Conservation (phyloP, 2,329 filamentous ascomycete genomes). For the Colletotrichum eleusines region DNA sequence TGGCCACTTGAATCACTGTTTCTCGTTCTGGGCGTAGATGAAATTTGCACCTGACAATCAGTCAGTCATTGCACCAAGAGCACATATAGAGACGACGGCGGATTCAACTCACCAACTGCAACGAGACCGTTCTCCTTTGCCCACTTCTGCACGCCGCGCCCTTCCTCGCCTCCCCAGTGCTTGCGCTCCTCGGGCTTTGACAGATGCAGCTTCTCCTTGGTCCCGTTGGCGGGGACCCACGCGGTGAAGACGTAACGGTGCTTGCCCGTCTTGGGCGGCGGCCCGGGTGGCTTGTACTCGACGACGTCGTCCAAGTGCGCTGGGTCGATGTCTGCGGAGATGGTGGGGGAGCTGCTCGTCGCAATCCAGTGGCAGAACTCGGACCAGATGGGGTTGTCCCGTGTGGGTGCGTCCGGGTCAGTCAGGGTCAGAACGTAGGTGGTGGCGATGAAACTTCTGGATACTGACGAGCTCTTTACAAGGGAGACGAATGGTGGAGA, state of each 20-base stretch:
- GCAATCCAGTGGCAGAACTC: slow-evolving; percentile 62
- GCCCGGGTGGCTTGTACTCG: slow-evolving; percentile 56
- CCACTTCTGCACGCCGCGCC: slow-evolving; percentile 56
- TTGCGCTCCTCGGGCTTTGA: slow-evolving; percentile 53
- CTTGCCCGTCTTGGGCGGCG: slow-evolving; percentile 56
- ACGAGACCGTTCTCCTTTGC: slow-evolving; percentile 55
- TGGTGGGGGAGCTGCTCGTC: slow-evolving; percentile 47
- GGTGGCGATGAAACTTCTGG: slow-evolving; percentile 42
- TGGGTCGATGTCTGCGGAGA: slow-evolving; percentile 40
- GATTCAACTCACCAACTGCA: slow-evolving; percentile 53
- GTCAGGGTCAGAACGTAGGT: slow-evolving; percentile 53
- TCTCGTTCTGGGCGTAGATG: slow-evolving; percentile 55
- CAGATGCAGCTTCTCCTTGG: slow-evolving; percentile 50
- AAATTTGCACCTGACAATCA: slow-evolving; percentile 56
- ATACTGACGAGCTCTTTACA: slow-evolving; percentile 30
- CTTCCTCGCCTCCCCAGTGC: slow-evolving; percentile 54
- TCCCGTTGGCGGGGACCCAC: slow-evolving; percentile 55
- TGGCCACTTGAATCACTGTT: slow-evolving; percentile 47
- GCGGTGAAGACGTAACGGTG: slow-evolving; percentile 59
- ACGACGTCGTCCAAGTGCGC: slow-evolving; percentile 52
- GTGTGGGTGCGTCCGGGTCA: slow-evolving; percentile 59
- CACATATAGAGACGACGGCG: background rate
- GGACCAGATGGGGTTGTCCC: slow-evolving; percentile 57
- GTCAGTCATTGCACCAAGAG: background rate
- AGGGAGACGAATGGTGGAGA: slow-evolving; percentile 36